These are phyloP conservation scores for Colletotrichum brevisporum DNA, from an alignment of 2,329 filamentous ascomycete genomes.

Conservation along the genomic window DNA sequence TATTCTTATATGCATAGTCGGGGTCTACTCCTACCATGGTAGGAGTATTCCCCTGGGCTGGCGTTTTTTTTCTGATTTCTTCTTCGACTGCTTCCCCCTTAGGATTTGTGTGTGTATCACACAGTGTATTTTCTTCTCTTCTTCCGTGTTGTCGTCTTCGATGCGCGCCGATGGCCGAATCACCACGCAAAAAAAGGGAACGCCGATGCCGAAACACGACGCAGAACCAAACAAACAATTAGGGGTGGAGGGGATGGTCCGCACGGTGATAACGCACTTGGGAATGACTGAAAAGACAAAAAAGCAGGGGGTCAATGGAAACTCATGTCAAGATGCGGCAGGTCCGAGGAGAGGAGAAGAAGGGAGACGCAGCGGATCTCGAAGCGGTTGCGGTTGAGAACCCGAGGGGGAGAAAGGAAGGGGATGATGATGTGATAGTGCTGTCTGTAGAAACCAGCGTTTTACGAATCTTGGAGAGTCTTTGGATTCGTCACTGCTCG, in stretches of 20 bases:
- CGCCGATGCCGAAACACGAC: too few species aligned
- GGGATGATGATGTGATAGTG: too few species aligned
- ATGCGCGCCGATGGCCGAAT: not conserved
- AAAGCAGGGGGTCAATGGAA: not conserved
- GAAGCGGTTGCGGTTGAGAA: too few species aligned
- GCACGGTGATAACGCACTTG: not conserved
- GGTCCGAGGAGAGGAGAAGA: constrained; percentile 18
- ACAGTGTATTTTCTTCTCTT: not conserved
- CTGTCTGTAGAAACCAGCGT: too few species aligned
- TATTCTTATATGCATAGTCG: constrained; percentile 40
- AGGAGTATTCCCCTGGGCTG: constrained; percentile 20
- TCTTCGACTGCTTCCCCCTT: constrained; percentile 2
- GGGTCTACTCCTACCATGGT: not conserved
- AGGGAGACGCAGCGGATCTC: not conserved
- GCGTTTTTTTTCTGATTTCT: constrained; percentile 25
- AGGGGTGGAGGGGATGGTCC: not conserved
- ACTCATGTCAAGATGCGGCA: constrained; percentile 24
- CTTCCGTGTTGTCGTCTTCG: not conserved
- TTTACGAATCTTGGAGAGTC: too few species aligned
- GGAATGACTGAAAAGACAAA: constrained; percentile 4
- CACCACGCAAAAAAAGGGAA: not conserved
- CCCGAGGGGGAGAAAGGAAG: too few species aligned
- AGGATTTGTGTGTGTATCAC: not conserved
- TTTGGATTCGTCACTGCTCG: too few species aligned
- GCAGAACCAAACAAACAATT: not conserved